Conservation (phyloP, 2,329 filamentous ascomycete species). For the Exophiala sideris region DNA sequence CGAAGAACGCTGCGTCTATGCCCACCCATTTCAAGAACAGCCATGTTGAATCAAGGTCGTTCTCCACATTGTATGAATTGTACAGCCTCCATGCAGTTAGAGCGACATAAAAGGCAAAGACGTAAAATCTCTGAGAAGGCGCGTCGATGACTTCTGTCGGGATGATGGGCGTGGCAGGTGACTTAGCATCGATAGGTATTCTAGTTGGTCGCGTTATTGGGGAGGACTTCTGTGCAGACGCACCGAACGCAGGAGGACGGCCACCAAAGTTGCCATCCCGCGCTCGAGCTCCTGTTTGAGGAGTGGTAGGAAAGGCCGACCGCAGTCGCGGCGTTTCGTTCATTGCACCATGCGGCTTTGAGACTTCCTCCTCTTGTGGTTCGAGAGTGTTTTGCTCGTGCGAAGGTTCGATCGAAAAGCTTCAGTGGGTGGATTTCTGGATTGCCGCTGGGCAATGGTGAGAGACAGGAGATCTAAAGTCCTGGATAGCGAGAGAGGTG, state of each 20-base stretch:
- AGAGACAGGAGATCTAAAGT: too few species aligned
- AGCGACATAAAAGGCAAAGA: constrained; percentile 71
- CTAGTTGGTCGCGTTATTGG: constrained; percentile 20
- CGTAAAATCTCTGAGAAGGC: constrained; percentile 85
- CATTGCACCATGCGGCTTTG: constrained; percentile 62
- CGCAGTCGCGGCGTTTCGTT: constrained; percentile 76
- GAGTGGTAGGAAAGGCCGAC: constrained; percentile 77
- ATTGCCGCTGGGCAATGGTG: too few species aligned
- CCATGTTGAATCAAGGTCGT: constrained; percentile 82
- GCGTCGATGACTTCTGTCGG: constrained; percentile 79
- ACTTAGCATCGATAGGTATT: constrained; percentile 18
- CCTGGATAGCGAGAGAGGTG: too few species aligned
- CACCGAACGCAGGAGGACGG: constrained; percentile 9
- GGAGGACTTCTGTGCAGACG: constrained; percentile 12
- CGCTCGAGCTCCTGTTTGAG: constrained; percentile 39
- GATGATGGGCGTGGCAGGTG: constrained; percentile 61
- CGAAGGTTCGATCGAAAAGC: too few species aligned
- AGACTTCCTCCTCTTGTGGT: constrained; percentile 1
- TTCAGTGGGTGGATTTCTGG: too few species aligned
- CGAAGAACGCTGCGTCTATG: constrained; percentile 82
- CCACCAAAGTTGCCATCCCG: constrained; percentile 14
- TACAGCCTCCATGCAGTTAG: constrained; percentile 81
- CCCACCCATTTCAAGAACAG: constrained; percentile 91
- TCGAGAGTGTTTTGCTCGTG: constrained; percentile 7
- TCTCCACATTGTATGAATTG: constrained; percentile 76